Conservation (phyloP, 371 early-diverging fungal species). For the Zychaea mexicana region DNA sequence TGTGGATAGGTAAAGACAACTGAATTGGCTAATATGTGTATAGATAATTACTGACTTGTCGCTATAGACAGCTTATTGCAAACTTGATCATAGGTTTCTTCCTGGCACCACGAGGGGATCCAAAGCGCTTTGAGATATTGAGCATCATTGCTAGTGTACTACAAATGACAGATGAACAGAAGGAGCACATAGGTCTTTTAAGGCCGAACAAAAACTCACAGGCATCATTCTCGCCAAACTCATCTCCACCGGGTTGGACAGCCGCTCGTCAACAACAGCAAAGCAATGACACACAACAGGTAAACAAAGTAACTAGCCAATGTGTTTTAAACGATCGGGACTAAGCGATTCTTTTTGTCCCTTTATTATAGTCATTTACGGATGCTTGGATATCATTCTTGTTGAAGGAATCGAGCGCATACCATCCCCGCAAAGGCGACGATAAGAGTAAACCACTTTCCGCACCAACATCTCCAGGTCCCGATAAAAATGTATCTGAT, state of each 20-base stretch:
- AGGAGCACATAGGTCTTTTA: constrained; percentile 80
- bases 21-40: background rate
- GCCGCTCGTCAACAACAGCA: constrained; percentile 35
- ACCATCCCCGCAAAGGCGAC: background rate
- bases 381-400: constrained; percentile 90
- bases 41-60: too few species aligned
- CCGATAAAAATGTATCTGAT: background rate
- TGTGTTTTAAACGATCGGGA: too few species aligned
- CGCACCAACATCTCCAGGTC: background rate
- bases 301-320: constrained; percentile 4
- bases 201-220: constrained; percentile 39
- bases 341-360: too few species aligned
- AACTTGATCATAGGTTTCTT: constrained; percentile 87
- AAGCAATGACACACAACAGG: constrained; percentile 19
- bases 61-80: constrained; percentile 73
- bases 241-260: constrained; percentile 21
- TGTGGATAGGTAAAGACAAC: constrained; percentile 67
- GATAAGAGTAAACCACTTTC: background rate
- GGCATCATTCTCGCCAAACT: constrained; percentile 11
- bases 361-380: constrained; percentile 79
- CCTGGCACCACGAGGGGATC: constrained; percentile 82
- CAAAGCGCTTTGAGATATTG: constrained; percentile 87
- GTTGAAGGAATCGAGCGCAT: constrained; percentile 62
- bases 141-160: constrained; percentile 87
- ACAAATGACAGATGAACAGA: constrained; percentile 85